These are phyloP conservation scores for Talaromyces stipitatus DNA, from an alignment of 495 filamentous ascomycete species.

Conservation along the genomic window DNA sequence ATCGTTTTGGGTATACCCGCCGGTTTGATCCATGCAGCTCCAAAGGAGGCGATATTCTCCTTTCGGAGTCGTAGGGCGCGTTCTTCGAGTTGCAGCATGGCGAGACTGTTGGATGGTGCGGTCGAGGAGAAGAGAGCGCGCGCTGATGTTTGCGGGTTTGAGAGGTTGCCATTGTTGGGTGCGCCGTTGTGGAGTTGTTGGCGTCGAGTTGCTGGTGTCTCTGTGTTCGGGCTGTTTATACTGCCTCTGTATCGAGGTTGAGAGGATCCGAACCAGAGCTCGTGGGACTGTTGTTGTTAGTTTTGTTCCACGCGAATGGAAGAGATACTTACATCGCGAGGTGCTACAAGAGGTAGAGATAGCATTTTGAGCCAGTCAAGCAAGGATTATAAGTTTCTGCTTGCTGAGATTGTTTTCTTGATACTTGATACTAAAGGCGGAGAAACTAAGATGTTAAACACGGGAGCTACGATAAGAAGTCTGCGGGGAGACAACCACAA, in stretches of 20 bases:
- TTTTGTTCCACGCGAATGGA: not conserved
- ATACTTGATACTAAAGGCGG: no score
- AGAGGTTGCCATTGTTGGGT: not conserved
- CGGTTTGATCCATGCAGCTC: slow-evolving; percentile 70
- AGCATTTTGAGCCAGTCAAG: slow-evolving; percentile 45
- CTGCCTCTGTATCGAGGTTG: slow-evolving; percentile 24
- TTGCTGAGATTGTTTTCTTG: no score
- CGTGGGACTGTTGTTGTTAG: slow-evolving; percentile 47
- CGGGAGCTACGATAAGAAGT: not conserved
- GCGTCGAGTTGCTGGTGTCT: slow-evolving; percentile 11
- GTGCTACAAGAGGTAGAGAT: slow-evolving; percentile 63
- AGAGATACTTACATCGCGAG: slow-evolving; percentile 55
- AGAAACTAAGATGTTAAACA: not conserved
- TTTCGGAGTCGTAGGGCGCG: slow-evolving; percentile 58
- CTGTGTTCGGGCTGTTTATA: slow-evolving; percentile 11
- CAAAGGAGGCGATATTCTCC: slow-evolving; percentile 64
- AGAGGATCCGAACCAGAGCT: slow-evolving; percentile 60
- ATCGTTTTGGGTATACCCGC: slow-evolving; percentile 41
- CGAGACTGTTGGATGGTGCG: slow-evolving; percentile 34
- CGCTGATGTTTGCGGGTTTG: not conserved
- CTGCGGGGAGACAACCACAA: no score
- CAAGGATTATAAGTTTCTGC: no score
- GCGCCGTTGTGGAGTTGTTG: not conserved
- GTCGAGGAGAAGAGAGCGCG: slow-evolving; percentile 22
- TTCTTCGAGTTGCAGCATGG: slow-evolving; percentile 61